Evolutionary conservation across 2,329 filamentous ascomycete genomes (phyloP).

Genomic region (Aphanocladium album): DNA sequence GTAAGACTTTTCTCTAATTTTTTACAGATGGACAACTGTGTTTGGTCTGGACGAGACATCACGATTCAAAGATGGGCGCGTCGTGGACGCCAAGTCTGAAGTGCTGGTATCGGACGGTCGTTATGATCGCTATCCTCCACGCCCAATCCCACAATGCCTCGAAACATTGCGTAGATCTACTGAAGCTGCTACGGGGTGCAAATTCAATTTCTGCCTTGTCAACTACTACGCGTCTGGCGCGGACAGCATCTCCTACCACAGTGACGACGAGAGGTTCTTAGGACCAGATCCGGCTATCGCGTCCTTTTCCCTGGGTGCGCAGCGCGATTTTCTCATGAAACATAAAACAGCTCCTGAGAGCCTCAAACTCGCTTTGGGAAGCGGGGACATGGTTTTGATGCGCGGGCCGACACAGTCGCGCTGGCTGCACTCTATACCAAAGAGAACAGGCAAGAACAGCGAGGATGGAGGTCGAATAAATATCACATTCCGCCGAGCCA

Average conservation of each 20-base stretch:
- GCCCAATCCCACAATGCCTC: constrained; percentile 67
- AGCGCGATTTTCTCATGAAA: constrained; percentile 72
- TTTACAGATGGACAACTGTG: constrained; percentile 45
- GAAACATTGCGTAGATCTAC: constrained; percentile 57
- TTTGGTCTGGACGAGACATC: constrained; percentile 59
- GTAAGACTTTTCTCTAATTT: too few relatives aligned
- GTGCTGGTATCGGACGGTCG: constrained; percentile 45
- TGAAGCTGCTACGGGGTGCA: constrained; percentile 60
- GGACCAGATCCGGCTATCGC: constrained; percentile 66
- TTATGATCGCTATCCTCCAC: constrained; percentile 52
- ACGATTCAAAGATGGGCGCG: constrained; percentile 45
- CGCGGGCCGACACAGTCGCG: constrained; percentile 66
- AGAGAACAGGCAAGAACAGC: constrained; percentile 59
- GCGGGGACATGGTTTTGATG: constrained; percentile 79
- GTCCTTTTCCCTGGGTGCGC: constrained; percentile 67
- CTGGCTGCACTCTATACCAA: constrained; percentile 76
- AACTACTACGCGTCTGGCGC: constrained; percentile 77
- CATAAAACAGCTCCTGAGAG: constrained; percentile 55
- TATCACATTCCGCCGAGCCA: constrained; percentile 70
- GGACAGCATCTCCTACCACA: constrained; percentile 76
- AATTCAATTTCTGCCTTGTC: constrained; percentile 74
- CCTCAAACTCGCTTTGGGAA: constrained; percentile 51
- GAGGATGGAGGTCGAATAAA: constrained; percentile 64
- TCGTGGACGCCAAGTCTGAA: constrained; percentile 40
- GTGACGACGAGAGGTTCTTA: constrained; percentile 74